phyloP scores from a whole-genome alignment of 2,329 filamentous ascomycete species.

The Aureobasidium vineae region DNA sequence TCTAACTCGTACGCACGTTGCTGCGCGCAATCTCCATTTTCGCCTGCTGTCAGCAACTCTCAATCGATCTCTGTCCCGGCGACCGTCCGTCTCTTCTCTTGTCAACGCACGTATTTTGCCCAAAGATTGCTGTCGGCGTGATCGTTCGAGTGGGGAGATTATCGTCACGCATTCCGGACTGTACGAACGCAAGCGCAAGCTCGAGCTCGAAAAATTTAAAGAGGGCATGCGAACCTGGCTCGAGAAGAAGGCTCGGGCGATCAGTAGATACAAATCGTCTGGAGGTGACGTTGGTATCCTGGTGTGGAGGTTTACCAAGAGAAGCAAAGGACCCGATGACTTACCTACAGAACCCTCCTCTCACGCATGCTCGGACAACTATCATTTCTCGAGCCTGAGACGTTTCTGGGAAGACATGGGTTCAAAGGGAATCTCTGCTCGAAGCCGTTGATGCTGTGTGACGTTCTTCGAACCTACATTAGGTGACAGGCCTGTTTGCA shows the following conservation, averaged over 20 bases:
- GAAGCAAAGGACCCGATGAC: slow-evolving; percentile 47
- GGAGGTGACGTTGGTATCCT: slow-evolving; percentile 44
- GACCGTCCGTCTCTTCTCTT: slow-evolving; percentile 60
- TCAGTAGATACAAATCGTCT: slow-evolving; percentile 40
- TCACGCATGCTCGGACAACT: slow-evolving; percentile 45
- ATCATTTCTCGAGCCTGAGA: slow-evolving; percentile 48
- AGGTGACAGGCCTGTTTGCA: neutral
- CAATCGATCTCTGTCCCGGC: slow-evolving; percentile 58
- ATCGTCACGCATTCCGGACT: slow-evolving; percentile 42
- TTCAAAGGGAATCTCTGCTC: neutral
- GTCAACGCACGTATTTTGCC: slow-evolving; percentile 65
- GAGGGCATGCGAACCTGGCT: slow-evolving; percentile 66
- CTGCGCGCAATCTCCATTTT: slow-evolving; percentile 62
- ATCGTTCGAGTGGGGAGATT: slow-evolving; percentile 38
- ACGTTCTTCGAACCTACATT: neutral
- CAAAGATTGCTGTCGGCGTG: slow-evolving; percentile 54
- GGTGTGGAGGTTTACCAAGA: slow-evolving; percentile 43
- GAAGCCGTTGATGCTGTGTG: neutral
- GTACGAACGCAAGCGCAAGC: slow-evolving; percentile 60
- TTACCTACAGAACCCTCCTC: neutral
- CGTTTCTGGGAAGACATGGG: slow-evolving; percentile 61
- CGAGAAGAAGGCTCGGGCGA: slow-evolving; percentile 43
- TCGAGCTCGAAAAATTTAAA: slow-evolving; percentile 67
- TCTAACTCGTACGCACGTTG: slow-evolving; percentile 63
- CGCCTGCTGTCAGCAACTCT: slow-evolving; percentile 65